phyloP scores from a whole-genome alignment of 768 basidiomycete species.

The Termitomyces sp. region DNA sequence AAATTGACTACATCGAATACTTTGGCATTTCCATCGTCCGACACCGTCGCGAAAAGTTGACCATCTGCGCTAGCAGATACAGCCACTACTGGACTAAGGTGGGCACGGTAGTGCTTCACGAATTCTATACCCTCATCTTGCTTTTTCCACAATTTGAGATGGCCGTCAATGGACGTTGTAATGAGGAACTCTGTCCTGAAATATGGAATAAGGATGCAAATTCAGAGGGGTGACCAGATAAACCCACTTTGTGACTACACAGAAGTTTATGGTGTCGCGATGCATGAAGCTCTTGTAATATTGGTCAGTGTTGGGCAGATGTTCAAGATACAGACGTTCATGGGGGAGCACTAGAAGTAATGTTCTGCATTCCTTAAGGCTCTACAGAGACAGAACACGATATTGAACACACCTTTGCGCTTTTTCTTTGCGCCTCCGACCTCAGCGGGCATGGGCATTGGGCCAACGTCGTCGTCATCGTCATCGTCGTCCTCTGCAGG shows the following conservation, averaged over 20 bases:
- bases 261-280: constrained; percentile 85
- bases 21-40: constrained; percentile 89
- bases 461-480: constrained; percentile 82
- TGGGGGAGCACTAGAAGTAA: constrained; percentile 76
- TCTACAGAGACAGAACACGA: constrained; percentile 16
- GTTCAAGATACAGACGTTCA: constrained; percentile 89
- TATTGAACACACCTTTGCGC: constrained; percentile 63
- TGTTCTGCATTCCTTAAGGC: constrained; percentile 32
- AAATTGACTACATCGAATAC: constrained; percentile 99
- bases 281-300: constrained; percentile 99
- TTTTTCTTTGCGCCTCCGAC: constrained; percentile 62
- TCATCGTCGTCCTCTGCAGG: constrained; percentile 48
- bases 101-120: constrained; percentile 96
- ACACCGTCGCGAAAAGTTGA: constrained; percentile 85
- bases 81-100: constrained; percentile 71
- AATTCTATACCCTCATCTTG: constrained; percentile 95
- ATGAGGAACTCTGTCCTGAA: constrained; percentile 87
- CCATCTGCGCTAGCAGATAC: constrained; percentile 92
- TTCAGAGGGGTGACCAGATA: background rate
- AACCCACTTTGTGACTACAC: constrained; percentile 80
- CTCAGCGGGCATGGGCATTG: constrained; percentile 76
- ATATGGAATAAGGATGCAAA: background rate
- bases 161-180: constrained; percentile 93
- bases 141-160: constrained; percentile 99
- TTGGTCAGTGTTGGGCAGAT: constrained; percentile 87